Percentiles rank a stretch among this genome's conserved stretches.
These are phyloP conservation scores for Fusarium haematococcum DNA, from an alignment of 2,329 filamentous ascomycete genomes.

Conservation along the genomic window DNA sequence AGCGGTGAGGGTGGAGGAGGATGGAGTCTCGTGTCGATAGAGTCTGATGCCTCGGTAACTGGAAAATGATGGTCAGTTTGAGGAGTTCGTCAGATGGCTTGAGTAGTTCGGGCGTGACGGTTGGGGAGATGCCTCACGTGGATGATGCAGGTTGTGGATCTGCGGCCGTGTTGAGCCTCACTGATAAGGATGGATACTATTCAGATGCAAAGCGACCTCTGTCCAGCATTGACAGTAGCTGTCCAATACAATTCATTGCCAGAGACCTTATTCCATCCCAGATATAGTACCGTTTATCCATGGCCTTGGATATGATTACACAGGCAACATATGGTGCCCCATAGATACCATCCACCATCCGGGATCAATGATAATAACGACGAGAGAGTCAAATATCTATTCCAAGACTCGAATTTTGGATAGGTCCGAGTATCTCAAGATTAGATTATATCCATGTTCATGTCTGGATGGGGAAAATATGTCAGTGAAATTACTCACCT, in stretches of 20 bases:
- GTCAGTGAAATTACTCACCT: not conserved
- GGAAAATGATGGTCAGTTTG: not conserved
- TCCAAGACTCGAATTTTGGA: not conserved
- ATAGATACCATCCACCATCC: not conserved
- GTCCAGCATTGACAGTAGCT: not conserved
- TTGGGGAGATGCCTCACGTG: conserved; percentile 4
- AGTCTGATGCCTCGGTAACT: conserved; percentile 26
- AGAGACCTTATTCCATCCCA: not conserved
- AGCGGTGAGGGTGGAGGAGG: conserved; percentile 38
- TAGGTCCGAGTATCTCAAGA: not conserved
- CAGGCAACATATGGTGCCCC: not conserved
- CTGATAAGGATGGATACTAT: not conserved
- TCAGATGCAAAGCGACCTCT: not conserved
- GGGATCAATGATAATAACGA: not conserved
- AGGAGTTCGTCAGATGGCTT: conserved; percentile 12
- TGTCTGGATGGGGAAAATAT: not conserved
- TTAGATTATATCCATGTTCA: not conserved
- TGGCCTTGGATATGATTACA: not conserved
- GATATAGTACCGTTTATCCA: not conserved
- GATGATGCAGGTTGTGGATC: not conserved
- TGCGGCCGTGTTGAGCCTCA: conserved; percentile 28
- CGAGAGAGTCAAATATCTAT: not conserved
- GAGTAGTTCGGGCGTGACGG: not conserved
- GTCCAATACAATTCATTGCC: not conserved
- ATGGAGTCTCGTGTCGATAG: conserved; percentile 13